These are phyloP conservation scores for Massarina eburnea DNA, from an alignment of 2,329 filamentous ascomycete genomes.

Conservation along the genomic window DNA sequence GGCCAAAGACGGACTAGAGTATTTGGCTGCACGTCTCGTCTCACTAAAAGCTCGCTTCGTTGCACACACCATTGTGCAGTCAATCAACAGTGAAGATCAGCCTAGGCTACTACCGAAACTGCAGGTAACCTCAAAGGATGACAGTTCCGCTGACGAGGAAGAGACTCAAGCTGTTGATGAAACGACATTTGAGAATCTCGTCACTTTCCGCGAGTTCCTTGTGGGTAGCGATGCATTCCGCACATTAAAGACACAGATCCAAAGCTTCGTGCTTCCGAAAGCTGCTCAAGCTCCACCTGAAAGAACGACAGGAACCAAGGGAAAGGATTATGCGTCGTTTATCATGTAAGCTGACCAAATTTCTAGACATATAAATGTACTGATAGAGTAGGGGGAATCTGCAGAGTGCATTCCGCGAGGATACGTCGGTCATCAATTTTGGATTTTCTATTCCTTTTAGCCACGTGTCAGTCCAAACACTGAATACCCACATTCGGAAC, in stretches of 20 bases:
- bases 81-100: not conserved
- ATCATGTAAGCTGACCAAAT: no score
- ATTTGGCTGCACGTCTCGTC: conserved; percentile 10
- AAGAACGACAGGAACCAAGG: no score
- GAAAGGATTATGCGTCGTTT: no score
- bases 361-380: no score
- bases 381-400: no score
- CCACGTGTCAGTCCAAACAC: no score
- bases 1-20: conserved; percentile 9
- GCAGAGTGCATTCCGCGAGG: no score
- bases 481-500: no score
- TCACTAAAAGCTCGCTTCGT: conserved; percentile 6
- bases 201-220: conserved; percentile 15
- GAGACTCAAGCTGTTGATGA: conserved; percentile 6
- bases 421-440: no score
- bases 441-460: no score
- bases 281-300: not conserved
- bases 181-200: conserved; percentile 12
- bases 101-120: not conserved
- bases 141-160: conserved; percentile 11
- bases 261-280: conserved; percentile 9
- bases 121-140: conserved; percentile 3
- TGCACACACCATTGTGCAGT: conserved; percentile 9
- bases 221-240: conserved; percentile 14
- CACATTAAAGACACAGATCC: conserved; percentile 7